Percentiles rank a stretch among this genome's conserved stretches.
These are phyloP conservation scores for Citrus glauca DNA, from an alignment of 345 rosid species.

Conservation along the genomic window DNA sequence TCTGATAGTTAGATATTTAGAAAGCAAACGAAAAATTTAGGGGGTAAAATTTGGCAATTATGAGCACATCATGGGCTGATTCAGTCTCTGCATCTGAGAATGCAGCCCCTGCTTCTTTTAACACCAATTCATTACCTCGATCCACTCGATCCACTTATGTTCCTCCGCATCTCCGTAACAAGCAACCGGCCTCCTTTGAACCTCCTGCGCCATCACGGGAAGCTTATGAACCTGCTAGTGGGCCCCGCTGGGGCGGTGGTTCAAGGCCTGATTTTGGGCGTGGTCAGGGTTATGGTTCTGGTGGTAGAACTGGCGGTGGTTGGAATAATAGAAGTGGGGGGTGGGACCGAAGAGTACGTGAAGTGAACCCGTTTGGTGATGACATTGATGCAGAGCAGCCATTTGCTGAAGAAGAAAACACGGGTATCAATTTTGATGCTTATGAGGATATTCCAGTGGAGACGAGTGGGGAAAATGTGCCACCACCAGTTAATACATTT, in stretches of 20 bases:
- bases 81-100: slow-evolving; percentile 40
- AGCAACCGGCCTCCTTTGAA: slow-evolving; percentile 21
- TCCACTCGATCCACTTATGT: slow-evolving; percentile 34
- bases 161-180: slow-evolving; percentile 55
- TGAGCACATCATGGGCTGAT: slow-evolving; percentile 56
- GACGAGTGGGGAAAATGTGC: slow-evolving; percentile 55
- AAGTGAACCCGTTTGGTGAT: slow-evolving; percentile 50
- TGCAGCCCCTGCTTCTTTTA: slow-evolving; percentile 18
- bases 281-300: slow-evolving; percentile 5
- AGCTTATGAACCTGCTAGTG: slow-evolving; percentile 20
- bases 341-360: slow-evolving; percentile 51
- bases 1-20: neutral
- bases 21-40: neutral
- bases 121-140: slow-evolving; percentile 10
- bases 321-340: slow-evolving; percentile 38
- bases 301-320: slow-evolving; percentile 24
- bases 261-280: slow-evolving; percentile 27
- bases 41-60: slow-evolving; percentile 22
- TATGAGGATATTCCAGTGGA: slow-evolving; percentile 65
- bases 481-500: slow-evolving; percentile 50
- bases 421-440: slow-evolving; percentile 55
- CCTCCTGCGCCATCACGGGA: slow-evolving; percentile 14
- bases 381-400: slow-evolving; percentile 19
- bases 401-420: slow-evolving; percentile 34
- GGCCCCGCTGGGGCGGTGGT: slow-evolving; percentile 28